Conservation (phyloP, 78 protist genomes). For the Reticulomyxa filosa region DNA sequence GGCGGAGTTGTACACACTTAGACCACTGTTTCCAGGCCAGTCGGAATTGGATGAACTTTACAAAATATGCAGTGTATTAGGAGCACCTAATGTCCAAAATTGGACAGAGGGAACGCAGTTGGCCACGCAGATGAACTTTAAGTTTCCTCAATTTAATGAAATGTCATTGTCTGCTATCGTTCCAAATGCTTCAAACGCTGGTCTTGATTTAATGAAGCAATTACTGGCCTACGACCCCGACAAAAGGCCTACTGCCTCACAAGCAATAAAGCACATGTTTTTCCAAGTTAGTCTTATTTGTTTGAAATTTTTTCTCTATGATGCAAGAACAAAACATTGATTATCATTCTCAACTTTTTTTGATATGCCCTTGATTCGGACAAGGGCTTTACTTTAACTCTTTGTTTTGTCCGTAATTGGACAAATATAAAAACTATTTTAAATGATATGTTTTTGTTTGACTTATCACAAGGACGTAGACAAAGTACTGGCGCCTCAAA, state of each 20-base stretch:
- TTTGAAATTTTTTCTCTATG: no score
- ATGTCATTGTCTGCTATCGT: constrained; percentile 27
- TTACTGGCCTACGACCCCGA: constrained; percentile 61
- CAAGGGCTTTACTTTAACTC: no score
- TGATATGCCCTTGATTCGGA: no score
- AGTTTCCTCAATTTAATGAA: constrained; percentile 41
- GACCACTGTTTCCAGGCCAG: constrained; percentile 78
- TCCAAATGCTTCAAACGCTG: constrained; percentile 51
- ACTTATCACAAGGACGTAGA: no score
- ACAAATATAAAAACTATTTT: no score
- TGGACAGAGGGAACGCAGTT: constrained; percentile 46
- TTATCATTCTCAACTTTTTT: no score
- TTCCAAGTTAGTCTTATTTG: no score
- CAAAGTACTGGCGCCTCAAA: no score
- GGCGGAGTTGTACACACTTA: constrained; percentile 74
- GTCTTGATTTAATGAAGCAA: constrained; percentile 49
- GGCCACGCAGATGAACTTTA: constrained; percentile 35
- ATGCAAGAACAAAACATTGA: no score
- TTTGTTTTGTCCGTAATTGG: no score
- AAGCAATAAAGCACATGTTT: neutral
- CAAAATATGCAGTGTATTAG: constrained; percentile 55
- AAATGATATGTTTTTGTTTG: no score
- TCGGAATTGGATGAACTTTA: constrained; percentile 68
- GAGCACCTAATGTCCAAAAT: constrained; percentile 46
- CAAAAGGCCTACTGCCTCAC: constrained; percentile 58